Conservation (phyloP, 1,284 basidiomycete species). For the Sporisorium graminicola region DNA sequence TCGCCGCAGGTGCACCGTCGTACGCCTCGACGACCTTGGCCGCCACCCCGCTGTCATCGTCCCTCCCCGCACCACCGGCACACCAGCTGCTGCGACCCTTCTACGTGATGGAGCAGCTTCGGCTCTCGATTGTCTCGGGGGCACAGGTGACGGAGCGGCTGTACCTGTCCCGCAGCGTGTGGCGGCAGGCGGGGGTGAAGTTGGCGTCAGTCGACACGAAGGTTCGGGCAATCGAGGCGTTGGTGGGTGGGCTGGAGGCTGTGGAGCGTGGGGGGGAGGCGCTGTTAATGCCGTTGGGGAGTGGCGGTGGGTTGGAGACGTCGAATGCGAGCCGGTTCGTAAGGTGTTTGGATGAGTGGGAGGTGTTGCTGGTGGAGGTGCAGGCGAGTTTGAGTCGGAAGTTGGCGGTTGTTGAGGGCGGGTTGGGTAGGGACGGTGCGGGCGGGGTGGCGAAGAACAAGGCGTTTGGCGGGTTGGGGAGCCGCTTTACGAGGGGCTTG, state of each 20-base stretch:
- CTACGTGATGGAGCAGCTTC: constrained; percentile 35
- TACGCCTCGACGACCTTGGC: constrained; percentile 33
- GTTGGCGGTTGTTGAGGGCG: constrained; percentile 77
- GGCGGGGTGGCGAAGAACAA: constrained; percentile 2
- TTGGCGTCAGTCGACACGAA: constrained; percentile 84
- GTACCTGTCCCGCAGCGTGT: constrained; percentile 88
- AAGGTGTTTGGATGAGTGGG: constrained; percentile 77
- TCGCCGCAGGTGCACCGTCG: constrained; percentile 44
- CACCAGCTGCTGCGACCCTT: constrained; percentile 49
- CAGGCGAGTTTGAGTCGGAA: constrained; percentile 78
- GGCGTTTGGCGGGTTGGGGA: constrained; percentile 18
- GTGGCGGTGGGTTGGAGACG: constrained; percentile 50
- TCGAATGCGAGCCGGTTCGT: constrained; percentile 67
- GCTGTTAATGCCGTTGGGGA: constrained; percentile 34
- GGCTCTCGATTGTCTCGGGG: constrained; percentile 71
- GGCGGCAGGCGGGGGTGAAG: constrained; percentile 82
- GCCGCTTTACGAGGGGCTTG: constrained; percentile 20
- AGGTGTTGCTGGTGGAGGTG: constrained; percentile 84
- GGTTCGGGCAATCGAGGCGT: constrained; percentile 82
- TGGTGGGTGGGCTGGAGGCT: constrained; percentile 81
- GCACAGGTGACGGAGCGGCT: constrained; percentile 88
- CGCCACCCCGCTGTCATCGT: background rate
- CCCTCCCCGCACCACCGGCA: constrained; percentile 3
- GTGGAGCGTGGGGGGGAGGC: constrained; percentile 71
- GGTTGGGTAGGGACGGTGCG: constrained; percentile 70